Evolutionary conservation across 208 protist genomes (phyloP), one percentile per base, ranked within the genome.

Genomic region (Zelonia costaricensis): DNA sequence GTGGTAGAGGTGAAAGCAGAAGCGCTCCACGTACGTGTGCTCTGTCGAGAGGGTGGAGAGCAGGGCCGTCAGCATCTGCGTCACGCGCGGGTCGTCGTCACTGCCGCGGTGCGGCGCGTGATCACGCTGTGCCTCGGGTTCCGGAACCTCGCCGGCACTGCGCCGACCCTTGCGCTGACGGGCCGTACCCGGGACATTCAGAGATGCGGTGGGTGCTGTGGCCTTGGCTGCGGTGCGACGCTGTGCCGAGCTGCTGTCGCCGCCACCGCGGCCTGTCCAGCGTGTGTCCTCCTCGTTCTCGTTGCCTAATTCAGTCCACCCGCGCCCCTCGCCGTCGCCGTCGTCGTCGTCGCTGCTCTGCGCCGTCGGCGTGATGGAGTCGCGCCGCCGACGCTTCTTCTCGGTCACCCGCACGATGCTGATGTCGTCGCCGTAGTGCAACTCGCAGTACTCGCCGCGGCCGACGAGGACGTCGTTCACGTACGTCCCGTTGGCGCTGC

Each of bases 401-500:
- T 77, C 59, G 4, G 73, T 58, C 35, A 87, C 46, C 0, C 67
- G 62, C 44, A 90, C 86, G 39, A 90, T 62, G 44, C 59, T 76
- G 54, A 93, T 88, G 42, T 83, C 68, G 53, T 88, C 79, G 25
- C 78, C 80, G n/a, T 65, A 82, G 45, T 74, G 69, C 36, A 93
- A 58, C 56, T 86, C 72, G 9, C 51, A 57, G 23, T 63, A 55
- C 36, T 57, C 39, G 23, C 83, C 78, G 20, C 59, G 73, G 8
- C 83, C 81, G 5, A 93, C 72, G 13, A 69, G 58, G 15, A 71
- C 64, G 52, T 85, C 81, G 69, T 93, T 93, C 30, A 93, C 78
- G 64, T 80, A 93, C 30, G 86, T 93, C 4, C 82, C 86, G 46
- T 93, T 93, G 12, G 70, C 73, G 64, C 86, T 93, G 38, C 71